Base-by-base conservation (phyloP, 208 protist species). In the Crithidia bombi region DNA sequence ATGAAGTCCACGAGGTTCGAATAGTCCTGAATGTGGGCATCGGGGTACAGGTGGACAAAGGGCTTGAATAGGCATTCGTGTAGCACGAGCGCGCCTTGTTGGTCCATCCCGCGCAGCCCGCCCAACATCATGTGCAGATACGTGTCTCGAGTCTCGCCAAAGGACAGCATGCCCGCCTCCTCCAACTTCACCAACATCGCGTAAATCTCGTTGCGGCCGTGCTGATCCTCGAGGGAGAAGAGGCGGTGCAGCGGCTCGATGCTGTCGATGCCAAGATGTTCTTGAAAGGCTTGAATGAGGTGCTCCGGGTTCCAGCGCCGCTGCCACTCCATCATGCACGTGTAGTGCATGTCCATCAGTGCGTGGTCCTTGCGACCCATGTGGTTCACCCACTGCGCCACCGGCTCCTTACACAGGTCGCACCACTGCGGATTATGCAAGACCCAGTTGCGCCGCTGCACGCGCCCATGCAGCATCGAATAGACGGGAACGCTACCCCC, bases 1-100 rank as follows among this genome's bases (percentile, higher is more conserved):
- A 96, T 78, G 67, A 96, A 96, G 71, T 97, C 90, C 25, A 94
- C 78, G 5, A 97, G 73, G 69, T 95, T 96, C n/a, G 89, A 94
- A 65, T 81, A 94, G 67, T 96, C 87, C 65, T 96, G 89, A 50
- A 96, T 95, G 75, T 94, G 89, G 5, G 75, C 90, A 47, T 94
- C 80, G 50, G 93, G 93, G 78, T 89, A 97, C 30, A 97, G 78
- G 1, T 85, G 90, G 65, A 94, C 72, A 50, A 95, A 92, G 10
- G 90, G 89, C 1, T 81, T 78, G 21, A 96, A 69, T 23, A 97
- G 83, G 59, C 83, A 89, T 61, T 90, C 76, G 59, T 97, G 90
- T 52, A 97, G 78, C 64, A 97, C 90, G 14, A 97, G 80, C 30
- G 89, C 86, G 3, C 92, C 92, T 67, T 97, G 92, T 36, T 89